A percentile compares a stretch with the other conserved stretches of the same genome.
These are phyloP conservation scores for Linderniella brevidens DNA, from an alignment of 257 asterid species.

Conservation along the genomic window DNA sequence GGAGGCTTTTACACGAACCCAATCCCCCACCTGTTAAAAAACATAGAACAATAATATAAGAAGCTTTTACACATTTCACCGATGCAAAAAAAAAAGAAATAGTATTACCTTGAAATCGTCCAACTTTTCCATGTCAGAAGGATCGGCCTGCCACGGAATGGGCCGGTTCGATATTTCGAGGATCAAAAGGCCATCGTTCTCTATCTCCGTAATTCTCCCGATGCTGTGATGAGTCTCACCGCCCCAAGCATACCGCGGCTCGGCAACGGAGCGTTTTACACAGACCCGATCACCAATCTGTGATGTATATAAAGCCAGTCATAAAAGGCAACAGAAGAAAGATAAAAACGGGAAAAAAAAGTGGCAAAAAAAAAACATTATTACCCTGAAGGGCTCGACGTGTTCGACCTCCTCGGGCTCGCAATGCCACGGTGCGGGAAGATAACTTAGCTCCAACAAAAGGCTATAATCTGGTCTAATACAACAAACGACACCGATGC, in stretches of 20 bases:
- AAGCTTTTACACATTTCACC: too few species aligned
- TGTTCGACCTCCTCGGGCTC: constrained; percentile 99
- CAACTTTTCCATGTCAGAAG: constrained; percentile 96
- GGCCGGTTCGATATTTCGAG: constrained; percentile 81
- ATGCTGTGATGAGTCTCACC: constrained; percentile 99
- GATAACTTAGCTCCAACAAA: constrained; percentile 78
- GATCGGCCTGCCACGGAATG: constrained; percentile 98
- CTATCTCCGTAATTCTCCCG: constrained; percentile 84
- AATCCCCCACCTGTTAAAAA: constrained; percentile 67
- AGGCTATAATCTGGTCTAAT: constrained; percentile 85
- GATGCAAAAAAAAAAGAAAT: constrained; percentile 8
- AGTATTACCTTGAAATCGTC: constrained; percentile 76
- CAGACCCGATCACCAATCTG: constrained; percentile 95
- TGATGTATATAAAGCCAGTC: background rate
- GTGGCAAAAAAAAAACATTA: constrained; percentile 10
- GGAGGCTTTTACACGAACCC: constrained; percentile 88
- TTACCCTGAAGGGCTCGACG: constrained; percentile 90
- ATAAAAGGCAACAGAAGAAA: constrained; percentile 8
- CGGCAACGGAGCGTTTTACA: constrained; percentile 97
- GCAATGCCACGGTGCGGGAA: constrained; percentile 96
- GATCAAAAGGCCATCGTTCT: constrained; percentile 86
- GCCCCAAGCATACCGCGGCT: constrained; percentile 99
- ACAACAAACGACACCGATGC: constrained; percentile 80
- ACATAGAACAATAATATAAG: too few species aligned
- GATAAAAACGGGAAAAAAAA: background rate